These are phyloP conservation scores for Colletotrichum tropicicola DNA, from an alignment of 2,329 filamentous ascomycete genomes.

Conservation along the genomic window DNA sequence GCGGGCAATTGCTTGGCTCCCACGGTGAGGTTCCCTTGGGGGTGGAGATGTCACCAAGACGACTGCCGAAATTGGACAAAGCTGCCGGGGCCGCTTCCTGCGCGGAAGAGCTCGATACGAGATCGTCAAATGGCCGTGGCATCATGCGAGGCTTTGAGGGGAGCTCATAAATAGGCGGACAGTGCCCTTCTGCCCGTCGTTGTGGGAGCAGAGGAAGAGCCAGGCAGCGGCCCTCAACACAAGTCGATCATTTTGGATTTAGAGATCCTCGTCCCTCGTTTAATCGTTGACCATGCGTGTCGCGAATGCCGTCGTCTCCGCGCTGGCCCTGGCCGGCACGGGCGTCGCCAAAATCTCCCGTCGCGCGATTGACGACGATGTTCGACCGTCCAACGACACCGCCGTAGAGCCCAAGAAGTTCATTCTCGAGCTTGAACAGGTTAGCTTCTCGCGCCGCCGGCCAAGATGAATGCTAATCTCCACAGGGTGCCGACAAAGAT, in stretches of 20 bases:
- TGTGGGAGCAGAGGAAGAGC: not conserved
- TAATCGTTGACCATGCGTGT: slow-evolving; percentile 13
- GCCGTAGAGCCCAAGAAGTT: slow-evolving; percentile 27
- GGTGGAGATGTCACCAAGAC: slow-evolving; percentile 12
- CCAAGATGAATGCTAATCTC: not conserved
- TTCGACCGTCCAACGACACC: slow-evolving; percentile 11
- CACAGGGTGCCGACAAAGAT: slow-evolving; percentile 17
- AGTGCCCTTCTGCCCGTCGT: too few relatives aligned
- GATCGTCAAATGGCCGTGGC: slow-evolving; percentile 14
- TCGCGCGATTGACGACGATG: slow-evolving; percentile 9
- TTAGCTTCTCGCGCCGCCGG: not conserved
- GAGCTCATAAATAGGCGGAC: not conserved
- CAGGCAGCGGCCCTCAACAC: not conserved
- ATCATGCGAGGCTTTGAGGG: not conserved
- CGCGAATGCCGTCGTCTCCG: slow-evolving; percentile 12
- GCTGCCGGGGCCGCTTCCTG: too few relatives aligned
- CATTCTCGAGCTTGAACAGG: slow-evolving; percentile 26
- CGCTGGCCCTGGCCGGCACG: slow-evolving; percentile 22
- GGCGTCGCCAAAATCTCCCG: slow-evolving; percentile 8
- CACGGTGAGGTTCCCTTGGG: slow-evolving; percentile 9
- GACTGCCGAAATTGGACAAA: slow-evolving; percentile 18
- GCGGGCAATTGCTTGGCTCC: slow-evolving; percentile 21
- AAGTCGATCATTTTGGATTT: not conserved
- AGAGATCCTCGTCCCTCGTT: not conserved
- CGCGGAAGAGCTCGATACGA: slow-evolving; percentile 13